A percentile compares a stretch with the other conserved stretches of the same genome.
Evolutionary conservation across 1,284 basidiomycete species (phyloP).

Genomic region (Melampsora larici-populina): DNA sequence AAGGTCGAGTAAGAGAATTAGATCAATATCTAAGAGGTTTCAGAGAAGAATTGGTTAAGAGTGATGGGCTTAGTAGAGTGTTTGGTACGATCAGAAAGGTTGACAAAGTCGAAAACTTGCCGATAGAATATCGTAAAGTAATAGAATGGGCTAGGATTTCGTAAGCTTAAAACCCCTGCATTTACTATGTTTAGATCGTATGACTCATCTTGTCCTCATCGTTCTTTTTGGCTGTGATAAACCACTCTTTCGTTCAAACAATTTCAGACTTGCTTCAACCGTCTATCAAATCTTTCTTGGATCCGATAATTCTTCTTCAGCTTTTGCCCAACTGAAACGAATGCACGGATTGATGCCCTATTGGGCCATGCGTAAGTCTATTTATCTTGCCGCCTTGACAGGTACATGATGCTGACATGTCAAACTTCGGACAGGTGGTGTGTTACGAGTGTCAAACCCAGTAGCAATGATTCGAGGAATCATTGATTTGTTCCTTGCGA

Average conservation of each 20-base stretch:
- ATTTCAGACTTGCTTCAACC: constrained; percentile 77
- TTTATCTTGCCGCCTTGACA: neutral
- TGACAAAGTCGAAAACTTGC: constrained; percentile 72
- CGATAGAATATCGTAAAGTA: constrained; percentile 79
- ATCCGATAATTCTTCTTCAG: constrained; percentile 85
- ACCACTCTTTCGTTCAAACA: constrained; percentile 47
- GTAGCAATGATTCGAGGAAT: constrained; percentile 90
- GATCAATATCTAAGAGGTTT: constrained; percentile 78
- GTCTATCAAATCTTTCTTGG: constrained; percentile 93
- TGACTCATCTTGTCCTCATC: neutral
- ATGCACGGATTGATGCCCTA: constrained; percentile 97
- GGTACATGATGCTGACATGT: neutral
- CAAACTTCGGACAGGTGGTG: constrained; percentile 77
- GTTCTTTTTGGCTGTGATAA: too few species aligned
- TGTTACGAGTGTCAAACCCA: constrained; percentile 89
- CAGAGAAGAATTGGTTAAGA: constrained; percentile 83
- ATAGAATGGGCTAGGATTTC: constrained; percentile 96
- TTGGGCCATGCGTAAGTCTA: constrained; percentile 53
- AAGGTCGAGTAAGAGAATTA: constrained; percentile 78
- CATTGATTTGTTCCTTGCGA: constrained; percentile 93
- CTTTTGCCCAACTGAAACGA: constrained; percentile 80
- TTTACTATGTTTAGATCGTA: constrained; percentile 40
- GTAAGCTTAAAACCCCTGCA: constrained; percentile 58
- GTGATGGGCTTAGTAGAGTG: constrained; percentile 78
- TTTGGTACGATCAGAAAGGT: constrained; percentile 84